phyloP scores from a whole-genome alignment of 2,329 filamentous ascomycete species.

The Cercospora sp. region DNA sequence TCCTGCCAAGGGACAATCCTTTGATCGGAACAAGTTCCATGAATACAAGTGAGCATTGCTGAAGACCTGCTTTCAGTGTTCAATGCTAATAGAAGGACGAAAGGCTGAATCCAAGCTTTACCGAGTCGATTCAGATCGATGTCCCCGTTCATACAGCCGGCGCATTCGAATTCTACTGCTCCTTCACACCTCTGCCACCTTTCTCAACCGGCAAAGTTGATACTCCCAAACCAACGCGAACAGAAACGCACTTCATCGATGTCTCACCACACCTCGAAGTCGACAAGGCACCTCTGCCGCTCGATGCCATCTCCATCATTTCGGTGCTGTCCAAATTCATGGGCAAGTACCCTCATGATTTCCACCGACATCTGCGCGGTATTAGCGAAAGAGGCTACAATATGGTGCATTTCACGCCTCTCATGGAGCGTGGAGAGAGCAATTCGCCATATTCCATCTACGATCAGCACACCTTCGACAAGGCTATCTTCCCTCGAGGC shows the following conservation, averaged over 20 bases:
- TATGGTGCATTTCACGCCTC: slow-evolving; percentile 96
- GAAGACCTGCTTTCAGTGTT: not conserved
- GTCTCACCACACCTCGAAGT: slow-evolving; percentile 79
- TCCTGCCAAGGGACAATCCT: slow-evolving; percentile 72
- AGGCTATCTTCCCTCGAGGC: slow-evolving; percentile 76
- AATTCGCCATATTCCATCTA: slow-evolving; percentile 98
- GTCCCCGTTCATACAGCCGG: slow-evolving; percentile 80
- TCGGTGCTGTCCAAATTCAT: slow-evolving; percentile 98
- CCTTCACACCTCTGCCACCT: slow-evolving; percentile 81
- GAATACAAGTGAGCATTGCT: slow-evolving; percentile 74
- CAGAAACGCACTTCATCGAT: slow-evolving; percentile 86
- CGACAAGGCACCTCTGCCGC: slow-evolving; percentile 71
- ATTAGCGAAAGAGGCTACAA: slow-evolving; percentile 94
- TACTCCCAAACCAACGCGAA: slow-evolving; percentile 56
- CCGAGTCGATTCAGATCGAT: slow-evolving; percentile 84
- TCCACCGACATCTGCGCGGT: slow-evolving; percentile 83
- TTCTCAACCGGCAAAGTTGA: slow-evolving; percentile 61
- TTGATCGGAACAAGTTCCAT: slow-evolving; percentile 75
- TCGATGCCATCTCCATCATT: slow-evolving; percentile 87
- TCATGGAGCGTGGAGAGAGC: slow-evolving; percentile 83
- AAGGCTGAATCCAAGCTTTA: slow-evolving; percentile 90
- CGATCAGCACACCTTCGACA: slow-evolving; percentile 87
- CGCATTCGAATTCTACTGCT: slow-evolving; percentile 91
- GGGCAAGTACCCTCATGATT: slow-evolving; percentile 86
- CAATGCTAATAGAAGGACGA: slow-evolving; percentile 23